Evolutionary conservation across 1,139 yeast genomes (phyloP), one percentile per base, ranked within the genome.

Genomic region (Yarrowia galli): DNA sequence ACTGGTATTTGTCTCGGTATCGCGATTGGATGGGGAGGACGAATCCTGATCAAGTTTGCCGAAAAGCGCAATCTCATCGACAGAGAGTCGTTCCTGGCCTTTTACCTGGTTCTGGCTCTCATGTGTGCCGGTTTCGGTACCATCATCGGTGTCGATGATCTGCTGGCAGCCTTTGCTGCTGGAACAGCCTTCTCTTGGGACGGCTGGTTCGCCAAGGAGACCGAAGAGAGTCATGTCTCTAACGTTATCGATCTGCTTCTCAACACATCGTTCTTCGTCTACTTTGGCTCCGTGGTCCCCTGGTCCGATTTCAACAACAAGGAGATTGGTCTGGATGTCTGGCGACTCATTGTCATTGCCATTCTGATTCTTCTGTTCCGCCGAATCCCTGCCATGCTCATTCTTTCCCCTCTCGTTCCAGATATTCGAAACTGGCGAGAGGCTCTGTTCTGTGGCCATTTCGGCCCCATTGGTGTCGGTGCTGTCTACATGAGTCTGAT

Each of bases 381-480:
- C 77, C 84, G 99, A 76, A 82, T 95, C 12, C 99, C 99, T 0
- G 97, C 96, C 0, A 92, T 93, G 60, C 75, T 93, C 67, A 85
- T 87, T 0, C 80, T 91, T 68, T 91, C 91, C 75, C 92, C 93
- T 0, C 76, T 93, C 18, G 89, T 91, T n/a, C 97, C 98, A 0
- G 98, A 93, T 77, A 86, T 95, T 56, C 87, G 91, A 73, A 87
- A 95, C 43, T 93, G 98, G 98, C 86, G 97, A 78, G 98, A 95
- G 76, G 98, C 98, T 0, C 76, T 95, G 9, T 92, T 95, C 75
- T 93, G 97, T 77, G 98, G 98, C 25, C 98, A 95, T 80, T 95
- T 95, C 77, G 99, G 99, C 60, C 99, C 99, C 12, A 92, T 95
- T 76, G 99, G 99, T 68, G 99, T 95, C 13, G 98, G 98, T 71